phyloP scores from a whole-genome alignment of 2,329 filamentous ascomycete species.

The Zymoseptoria tritici region DNA sequence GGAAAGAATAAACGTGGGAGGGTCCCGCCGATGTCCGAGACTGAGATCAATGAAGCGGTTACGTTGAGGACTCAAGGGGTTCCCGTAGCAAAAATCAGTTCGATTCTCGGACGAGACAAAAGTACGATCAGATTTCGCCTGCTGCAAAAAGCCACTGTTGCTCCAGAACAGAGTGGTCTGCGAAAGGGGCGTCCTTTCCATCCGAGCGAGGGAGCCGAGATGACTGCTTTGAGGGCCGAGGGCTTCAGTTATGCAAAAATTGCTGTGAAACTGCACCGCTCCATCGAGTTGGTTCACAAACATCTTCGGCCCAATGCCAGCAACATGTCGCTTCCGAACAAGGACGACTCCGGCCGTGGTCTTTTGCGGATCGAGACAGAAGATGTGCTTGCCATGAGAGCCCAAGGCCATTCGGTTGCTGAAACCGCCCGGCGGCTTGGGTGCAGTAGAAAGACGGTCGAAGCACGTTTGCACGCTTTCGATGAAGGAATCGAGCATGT shows the following conservation, averaged over 20 bases:
- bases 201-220: neutral
- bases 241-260: neutral
- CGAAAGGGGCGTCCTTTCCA: neutral
- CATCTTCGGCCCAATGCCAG: no score
- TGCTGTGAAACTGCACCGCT: neutral
- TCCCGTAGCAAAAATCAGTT: neutral
- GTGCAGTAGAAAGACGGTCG: no score
- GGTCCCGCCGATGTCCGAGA: neutral
- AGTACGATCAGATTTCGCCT: neutral
- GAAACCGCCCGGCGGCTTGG: no score
- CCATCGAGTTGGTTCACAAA: no score
- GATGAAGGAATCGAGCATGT: no score
- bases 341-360: no score
- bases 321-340: no score
- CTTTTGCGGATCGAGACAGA: no score
- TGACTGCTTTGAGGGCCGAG: neutral
- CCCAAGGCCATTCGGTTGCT: no score
- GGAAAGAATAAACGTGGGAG: neutral
- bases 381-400: no score
- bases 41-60: neutral
- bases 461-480: no score
- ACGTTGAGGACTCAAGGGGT: neutral
- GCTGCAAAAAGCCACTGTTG: neutral
- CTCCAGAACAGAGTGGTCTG: neutral
- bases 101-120: neutral